Evolutionary conservation across 805 yeast species (phyloP), one percentile per base, ranked within the genome.

Genomic region (Cyberlindnera veronae): DNA sequence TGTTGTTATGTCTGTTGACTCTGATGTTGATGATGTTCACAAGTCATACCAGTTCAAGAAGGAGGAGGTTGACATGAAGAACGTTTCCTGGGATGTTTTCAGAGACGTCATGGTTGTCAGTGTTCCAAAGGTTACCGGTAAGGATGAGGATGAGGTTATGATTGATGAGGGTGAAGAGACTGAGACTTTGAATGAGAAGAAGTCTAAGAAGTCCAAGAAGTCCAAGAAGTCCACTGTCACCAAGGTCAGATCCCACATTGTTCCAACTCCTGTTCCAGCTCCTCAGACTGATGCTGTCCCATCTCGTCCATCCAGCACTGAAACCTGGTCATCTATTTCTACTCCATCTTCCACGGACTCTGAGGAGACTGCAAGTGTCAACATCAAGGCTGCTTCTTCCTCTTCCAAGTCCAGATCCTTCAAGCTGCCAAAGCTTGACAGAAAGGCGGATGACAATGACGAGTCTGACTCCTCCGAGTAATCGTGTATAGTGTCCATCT

Each of bases 21-120:
- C 55, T 16, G 31, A 38, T 19, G 26, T 29, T 4, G 59, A 55
- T 32, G 37, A 41, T 3, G 48, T 49, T 20, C 36, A 47, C 13
- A 50, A 47, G 34, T 17, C 37, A 3, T 53, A 31, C 40, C 32
- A 36, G 26, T 52, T 55, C 36, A 33, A 44, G 21, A 31, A 42
- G 12, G 30, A 18, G 16, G 31, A 28, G 1, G 42, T 55, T 29
- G 41, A 48, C 30, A 31, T 53, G 17, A 22, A 29, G 2, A 38
- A 42, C 5, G 41, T 53, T 17, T 22, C 42, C 6, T 55, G 57
- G 55, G 37, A 43, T 29, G 21, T 41, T 3, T n/a, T 23, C 12
- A 30, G 28, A n/a, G 36, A 34, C 18, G 20, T 39, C 3, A 38
- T 55, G 37, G 32, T 39, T 5, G 39, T 55, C 16, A 34, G 29